Percentiles rank a stretch among this genome's conserved stretches.
Evolutionary conservation across 192 early-diverging fungal species (phyloP).

Genomic region (Chytriomyces confervae): DNA sequence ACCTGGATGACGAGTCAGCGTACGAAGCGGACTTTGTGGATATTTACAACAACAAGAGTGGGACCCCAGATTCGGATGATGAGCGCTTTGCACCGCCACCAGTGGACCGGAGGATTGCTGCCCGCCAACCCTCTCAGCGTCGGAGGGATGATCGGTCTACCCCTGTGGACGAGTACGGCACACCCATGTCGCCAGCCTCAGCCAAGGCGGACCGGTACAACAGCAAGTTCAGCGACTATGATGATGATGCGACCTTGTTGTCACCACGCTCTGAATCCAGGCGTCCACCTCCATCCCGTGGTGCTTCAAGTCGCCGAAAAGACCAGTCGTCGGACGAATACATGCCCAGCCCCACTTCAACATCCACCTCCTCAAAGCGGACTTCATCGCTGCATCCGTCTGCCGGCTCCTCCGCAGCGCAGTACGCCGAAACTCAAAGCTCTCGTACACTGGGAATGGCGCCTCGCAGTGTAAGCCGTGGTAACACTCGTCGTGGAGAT

Average conservation of each 20-base stretch:
- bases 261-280: neutral
- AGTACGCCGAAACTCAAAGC: neutral
- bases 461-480: neutral
- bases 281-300: neutral
- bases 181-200: neutral
- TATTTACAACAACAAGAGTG: neutral
- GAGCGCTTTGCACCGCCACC: neutral
- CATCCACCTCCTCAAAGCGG: neutral
- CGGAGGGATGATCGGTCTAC: slow-evolving; percentile 1
- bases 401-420: neutral
- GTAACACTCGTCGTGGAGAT: neutral
- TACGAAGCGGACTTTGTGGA: slow-evolving; percentile 22
- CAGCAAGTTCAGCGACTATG: neutral
- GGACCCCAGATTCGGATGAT: neutral
- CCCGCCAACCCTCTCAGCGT: neutral
- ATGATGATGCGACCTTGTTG: neutral
- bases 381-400: neutral
- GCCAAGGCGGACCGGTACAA: neutral
- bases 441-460: neutral
- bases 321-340: neutral
- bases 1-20: slow-evolving; percentile 12
- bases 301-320: neutral
- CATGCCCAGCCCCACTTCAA: neutral
- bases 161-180: neutral
- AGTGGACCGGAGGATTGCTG: neutral